Conservation (phyloP, 1,284 basidiomycete species). For the Cutaneotrichosporon arboriforme region DNA sequence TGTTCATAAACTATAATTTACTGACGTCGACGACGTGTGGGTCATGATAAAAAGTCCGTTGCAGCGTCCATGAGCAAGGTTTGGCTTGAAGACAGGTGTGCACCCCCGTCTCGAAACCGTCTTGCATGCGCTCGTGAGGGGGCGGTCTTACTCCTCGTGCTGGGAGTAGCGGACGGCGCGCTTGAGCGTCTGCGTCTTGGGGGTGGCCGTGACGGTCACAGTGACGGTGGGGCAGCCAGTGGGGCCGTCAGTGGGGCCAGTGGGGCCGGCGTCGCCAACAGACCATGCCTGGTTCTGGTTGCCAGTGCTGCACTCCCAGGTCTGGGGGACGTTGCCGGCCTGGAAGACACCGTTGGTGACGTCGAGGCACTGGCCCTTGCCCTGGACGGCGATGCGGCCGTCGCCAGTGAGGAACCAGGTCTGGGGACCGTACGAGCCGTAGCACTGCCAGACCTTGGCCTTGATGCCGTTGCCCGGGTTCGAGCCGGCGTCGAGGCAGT, state of each 20-base stretch:
- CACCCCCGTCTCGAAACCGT: no score
- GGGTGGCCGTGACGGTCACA: not conserved
- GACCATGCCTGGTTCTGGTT: slow-evolving; percentile 22
- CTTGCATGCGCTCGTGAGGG: no score
- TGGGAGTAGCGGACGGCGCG: not conserved
- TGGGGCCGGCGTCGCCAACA: not conserved
- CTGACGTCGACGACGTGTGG: no score
- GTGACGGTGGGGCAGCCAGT: not conserved
- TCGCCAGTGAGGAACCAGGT: slow-evolving; percentile 11
- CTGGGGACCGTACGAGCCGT: slow-evolving; percentile 15
- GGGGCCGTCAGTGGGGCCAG: not conserved
- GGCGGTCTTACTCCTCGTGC: no score
- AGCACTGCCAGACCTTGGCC: slow-evolving; percentile 17
- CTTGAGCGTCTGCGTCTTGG: not conserved
- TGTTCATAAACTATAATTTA: no score
- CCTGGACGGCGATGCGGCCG: slow-evolving; percentile 11
- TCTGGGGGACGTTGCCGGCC: slow-evolving; percentile 25
- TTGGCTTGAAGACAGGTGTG: no score
- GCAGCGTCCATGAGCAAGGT: no score
- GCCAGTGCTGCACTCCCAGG: slow-evolving; percentile 20
- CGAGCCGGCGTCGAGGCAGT: slow-evolving; percentile 18
- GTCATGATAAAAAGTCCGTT: no score
- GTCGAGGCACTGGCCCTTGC: slow-evolving; percentile 13
- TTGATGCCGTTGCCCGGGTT: slow-evolving; percentile 7
- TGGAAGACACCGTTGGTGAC: slow-evolving; percentile 5